These are phyloP conservation scores for Astrothelium macrocarpum DNA, from an alignment of 495 filamentous ascomycete genomes.

Conservation along the genomic window DNA sequence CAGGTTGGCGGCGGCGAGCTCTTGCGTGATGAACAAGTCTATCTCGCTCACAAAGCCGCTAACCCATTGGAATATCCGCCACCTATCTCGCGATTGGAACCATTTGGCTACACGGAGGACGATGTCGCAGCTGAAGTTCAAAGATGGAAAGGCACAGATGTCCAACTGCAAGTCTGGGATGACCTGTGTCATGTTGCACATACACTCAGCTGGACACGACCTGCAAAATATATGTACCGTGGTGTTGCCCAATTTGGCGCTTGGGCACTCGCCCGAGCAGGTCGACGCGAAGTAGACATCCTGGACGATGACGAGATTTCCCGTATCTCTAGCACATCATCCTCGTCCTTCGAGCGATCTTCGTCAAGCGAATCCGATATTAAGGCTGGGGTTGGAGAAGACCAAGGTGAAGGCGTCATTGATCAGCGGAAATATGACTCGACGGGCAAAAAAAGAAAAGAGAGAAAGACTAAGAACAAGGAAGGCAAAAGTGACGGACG, in stretches of 20 bases:
- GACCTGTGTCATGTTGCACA: constrained; percentile 86
- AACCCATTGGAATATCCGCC: constrained; percentile 67
- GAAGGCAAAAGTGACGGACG: constrained; percentile 9
- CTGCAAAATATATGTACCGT: constrained; percentile 89
- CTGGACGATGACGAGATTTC: constrained; percentile 68
- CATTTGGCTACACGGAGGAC: constrained; percentile 32
- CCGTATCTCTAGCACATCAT: constrained; percentile 43
- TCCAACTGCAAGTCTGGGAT: constrained; percentile 96
- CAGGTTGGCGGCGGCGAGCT: constrained; percentile 81
- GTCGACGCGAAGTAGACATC: constrained; percentile 69
- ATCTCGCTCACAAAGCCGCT: constrained; percentile 87
- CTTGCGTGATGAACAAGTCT: constrained; percentile 87
- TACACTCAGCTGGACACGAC: constrained; percentile 82
- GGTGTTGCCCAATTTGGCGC: constrained; percentile 85
- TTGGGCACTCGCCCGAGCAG: constrained; percentile 77
- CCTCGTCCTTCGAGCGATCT: constrained; percentile 21
- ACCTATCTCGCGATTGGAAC: constrained; percentile 6
- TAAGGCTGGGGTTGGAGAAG: constrained; percentile 34
- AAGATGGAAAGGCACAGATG: constrained; percentile 71
- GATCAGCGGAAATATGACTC: constrained; percentile 1
- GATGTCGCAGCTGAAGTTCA: constrained; percentile 55
- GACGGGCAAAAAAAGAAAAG: constrained; percentile 19
- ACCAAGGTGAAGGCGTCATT: constrained; percentile 6
- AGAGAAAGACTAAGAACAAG: constrained; percentile 11
- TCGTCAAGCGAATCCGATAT: constrained; percentile 33